Base-by-base conservation (phyloP, 2,329 filamentous ascomycete species). In the Aspergillus sp. region DNA sequence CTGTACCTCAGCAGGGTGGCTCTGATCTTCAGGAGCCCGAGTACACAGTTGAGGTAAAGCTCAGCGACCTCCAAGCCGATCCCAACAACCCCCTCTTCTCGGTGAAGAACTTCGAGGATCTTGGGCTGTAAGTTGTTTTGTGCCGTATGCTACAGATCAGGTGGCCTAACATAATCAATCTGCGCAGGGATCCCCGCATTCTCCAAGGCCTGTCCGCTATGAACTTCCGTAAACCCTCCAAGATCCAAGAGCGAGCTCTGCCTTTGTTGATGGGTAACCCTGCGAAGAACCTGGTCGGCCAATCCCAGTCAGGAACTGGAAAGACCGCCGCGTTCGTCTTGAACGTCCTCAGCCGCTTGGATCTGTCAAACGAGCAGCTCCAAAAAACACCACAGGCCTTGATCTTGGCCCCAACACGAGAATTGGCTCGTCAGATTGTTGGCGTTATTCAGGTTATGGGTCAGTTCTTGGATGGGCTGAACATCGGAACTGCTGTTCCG, bases 241-340 rank as follows among this genome's bases (percentile, higher is more conserved):
- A 99, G 80, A 96, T 99, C 64, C 95, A 99, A 79, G 95, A 96
- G 75, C 91, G 89, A 67, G 95, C 95, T 1, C 84, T 99, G 17
- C 95, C 95, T 27, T 83, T 99, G 55, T 89, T 99, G 70, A 84
- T 99, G 62, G 80, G 84, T 67, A 82, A 96, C 70, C 93, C 95
- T n/a, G 89, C 93, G 0, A 83, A 83, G 64, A 98, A 98, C 77
- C 89, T 99, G 84, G 93, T 99, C 70, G 95, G 93, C 3, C 95
- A 99, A 77, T 99, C 95, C n/a, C 95, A 99, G 76, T 99, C 95
- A 2, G 95, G 95, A 67, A 99, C 95, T 19, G 95, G 95, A 70
- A 99, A 99, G 82, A 99, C 95, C 0, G 95, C 93, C 19, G 95
- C 95, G 20, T 99, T 99, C 74, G 90, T 95, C 46, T 88, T 96